Conservation (phyloP, 2,329 filamentous ascomycete genomes). For the Geosmithia morbida region DNA sequence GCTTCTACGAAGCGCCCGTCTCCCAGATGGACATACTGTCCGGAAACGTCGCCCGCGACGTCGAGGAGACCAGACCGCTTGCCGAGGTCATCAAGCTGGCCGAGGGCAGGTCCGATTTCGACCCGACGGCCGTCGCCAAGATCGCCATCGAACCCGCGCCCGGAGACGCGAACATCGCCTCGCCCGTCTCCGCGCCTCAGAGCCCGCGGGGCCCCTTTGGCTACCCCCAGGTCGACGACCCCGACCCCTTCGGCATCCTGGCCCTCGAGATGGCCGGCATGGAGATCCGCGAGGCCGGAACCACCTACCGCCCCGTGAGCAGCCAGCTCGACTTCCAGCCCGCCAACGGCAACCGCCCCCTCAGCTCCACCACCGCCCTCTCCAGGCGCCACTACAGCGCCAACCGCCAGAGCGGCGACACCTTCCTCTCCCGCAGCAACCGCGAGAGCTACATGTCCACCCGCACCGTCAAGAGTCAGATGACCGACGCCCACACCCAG, state of each 20-base stretch:
- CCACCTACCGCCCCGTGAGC: slow-evolving; percentile 51
- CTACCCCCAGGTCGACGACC: slow-evolving; percentile 64
- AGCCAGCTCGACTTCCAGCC: slow-evolving; percentile 75
- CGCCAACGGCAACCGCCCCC: slow-evolving; percentile 13
- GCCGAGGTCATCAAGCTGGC: slow-evolving; percentile 79
- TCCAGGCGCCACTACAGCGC: slow-evolving; percentile 37
- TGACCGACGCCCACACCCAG: slow-evolving; percentile 56
- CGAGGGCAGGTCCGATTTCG: slow-evolving; percentile 67
- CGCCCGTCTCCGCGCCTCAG: slow-evolving; percentile 17
- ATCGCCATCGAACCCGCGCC: slow-evolving; percentile 56
- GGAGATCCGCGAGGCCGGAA: slow-evolving; percentile 81
- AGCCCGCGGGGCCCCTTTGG: slow-evolving; percentile 47
- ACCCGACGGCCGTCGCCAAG: slow-evolving; percentile 50
- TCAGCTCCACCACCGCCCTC: neutral
- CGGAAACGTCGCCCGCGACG: slow-evolving; percentile 37
- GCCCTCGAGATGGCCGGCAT: slow-evolving; percentile 84
- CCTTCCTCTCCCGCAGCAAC: slow-evolving; percentile 42
- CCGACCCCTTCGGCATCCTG: slow-evolving; percentile 82
- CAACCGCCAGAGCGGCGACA: slow-evolving; percentile 56
- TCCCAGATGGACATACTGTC: slow-evolving; percentile 42
- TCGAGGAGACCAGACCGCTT: slow-evolving; percentile 43
- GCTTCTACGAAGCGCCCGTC: slow-evolving; percentile 34
- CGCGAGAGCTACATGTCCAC: slow-evolving; percentile 64
- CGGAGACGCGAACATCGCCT: slow-evolving; percentile 50
- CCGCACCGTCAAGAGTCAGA: slow-evolving; percentile 52